Base-by-base conservation (phyloP, 768 basidiomycete species). In the Trametes maxima region DNA sequence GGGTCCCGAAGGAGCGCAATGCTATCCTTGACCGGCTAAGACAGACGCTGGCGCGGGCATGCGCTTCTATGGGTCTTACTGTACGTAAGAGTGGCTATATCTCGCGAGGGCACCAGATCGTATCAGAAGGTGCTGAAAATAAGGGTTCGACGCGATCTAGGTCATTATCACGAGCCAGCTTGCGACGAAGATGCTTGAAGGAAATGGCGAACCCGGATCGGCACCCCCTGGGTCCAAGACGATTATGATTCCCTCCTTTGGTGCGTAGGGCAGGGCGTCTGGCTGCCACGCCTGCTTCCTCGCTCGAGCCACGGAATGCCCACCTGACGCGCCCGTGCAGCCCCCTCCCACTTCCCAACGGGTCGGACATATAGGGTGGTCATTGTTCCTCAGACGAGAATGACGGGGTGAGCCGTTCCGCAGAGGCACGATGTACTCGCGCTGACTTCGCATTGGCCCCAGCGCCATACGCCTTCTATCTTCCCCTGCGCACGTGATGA, bases 91-190 rank as follows among this genome's bases (percentile, higher is more conserved):
- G 50, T 53, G 39, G 46, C 47, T 17, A 55, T 48, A 46, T 28
- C 37, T 35, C 55, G 62, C 65, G 47, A 55, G 42, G 64, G 43
- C 40, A 48, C 63, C 54, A 51, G 57, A 64, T 64, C 57, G 57
- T 59, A 64, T 57, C 58, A 60, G 57, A 55, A 64, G 49, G 54
- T 24, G 62, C 57, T 49, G 47, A 57, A 64, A 59, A 51, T 60
- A 44, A 56, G 51, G 53, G 53, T 53, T 44, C 48, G 28, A 16
- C 57, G 50, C 40, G 62, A 46, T 57, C 46, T 49, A 85, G 83
- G 74, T 83, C 47, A 77, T 89, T 47, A 76, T 81, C 36, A 89
- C 88, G 2, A 85, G 85, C 22, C 89, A 92, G 69, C 76, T 92
- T 64, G 80, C 86, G 14, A 90, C 86, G 0, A 91, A 87, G 68